These are phyloP conservation scores for Lecanicillium sp. DNA, from an alignment of 2,329 filamentous ascomycete genomes.

Conservation along the genomic window DNA sequence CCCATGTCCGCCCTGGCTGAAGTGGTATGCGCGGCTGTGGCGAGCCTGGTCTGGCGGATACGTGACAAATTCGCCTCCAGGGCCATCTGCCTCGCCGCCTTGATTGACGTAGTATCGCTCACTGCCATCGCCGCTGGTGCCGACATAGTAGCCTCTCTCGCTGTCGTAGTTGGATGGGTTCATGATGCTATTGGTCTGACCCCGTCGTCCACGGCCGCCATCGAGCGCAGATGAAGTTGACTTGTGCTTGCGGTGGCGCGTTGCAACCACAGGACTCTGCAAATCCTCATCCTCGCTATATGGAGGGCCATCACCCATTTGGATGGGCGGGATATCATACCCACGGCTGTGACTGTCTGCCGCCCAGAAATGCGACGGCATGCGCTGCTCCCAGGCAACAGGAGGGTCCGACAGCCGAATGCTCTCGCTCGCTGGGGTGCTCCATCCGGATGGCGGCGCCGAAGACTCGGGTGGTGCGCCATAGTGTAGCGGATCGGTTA, in stretches of 20 bases:
- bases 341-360: slow-evolving; percentile 49
- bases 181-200: slow-evolving; percentile 27
- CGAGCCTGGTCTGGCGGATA: slow-evolving; percentile 61
- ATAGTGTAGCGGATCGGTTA: slow-evolving; percentile 81
- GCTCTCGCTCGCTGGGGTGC: slow-evolving; percentile 77
- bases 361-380: slow-evolving; percentile 50
- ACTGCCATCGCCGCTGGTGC: slow-evolving; percentile 61
- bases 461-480: slow-evolving; percentile 75
- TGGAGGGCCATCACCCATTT: slow-evolving; percentile 81
- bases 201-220: slow-evolving; percentile 30
- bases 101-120: slow-evolving; percentile 70
- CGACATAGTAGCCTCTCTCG: slow-evolving; percentile 60
- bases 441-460: slow-evolving; percentile 64
- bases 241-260: slow-evolving; percentile 80
- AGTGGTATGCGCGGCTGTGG: slow-evolving; percentile 41
- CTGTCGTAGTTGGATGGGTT: slow-evolving; percentile 44
- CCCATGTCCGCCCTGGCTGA: slow-evolving; percentile 36
- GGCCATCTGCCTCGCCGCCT: slow-evolving; percentile 62
- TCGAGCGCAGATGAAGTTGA: slow-evolving; percentile 49
- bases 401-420: slow-evolving; percentile 79
- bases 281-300: slow-evolving; percentile 96
- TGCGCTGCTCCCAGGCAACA: slow-evolving; percentile 64
- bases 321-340: slow-evolving; percentile 71
- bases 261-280: slow-evolving; percentile 81
- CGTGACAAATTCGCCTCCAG: slow-evolving; percentile 73